Evolutionary conservation across 2,329 filamentous ascomycete genomes (phyloP), one percentile per base, ranked within the genome.

Genomic region (Arachnopeziza araneosa): DNA sequence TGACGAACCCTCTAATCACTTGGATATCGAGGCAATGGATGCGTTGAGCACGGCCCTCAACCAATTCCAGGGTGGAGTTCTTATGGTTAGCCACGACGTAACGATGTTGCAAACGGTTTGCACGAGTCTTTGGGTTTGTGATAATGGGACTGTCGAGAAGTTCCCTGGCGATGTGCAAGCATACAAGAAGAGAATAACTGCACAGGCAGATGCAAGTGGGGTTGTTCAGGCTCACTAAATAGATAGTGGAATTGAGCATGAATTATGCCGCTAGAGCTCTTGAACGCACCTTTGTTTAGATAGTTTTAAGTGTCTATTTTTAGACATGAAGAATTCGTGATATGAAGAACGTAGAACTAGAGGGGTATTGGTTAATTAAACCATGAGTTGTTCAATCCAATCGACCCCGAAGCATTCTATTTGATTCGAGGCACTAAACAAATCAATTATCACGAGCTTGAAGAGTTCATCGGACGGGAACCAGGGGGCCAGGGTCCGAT

Each of bases 61-160:
- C 68, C 84, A 87, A 65, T 99, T 98, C 78, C 84, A 96, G 77
- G 95, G 95, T 63, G 95, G 95, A 74, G 93, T 99, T 59, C 79
- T 99, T 70, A 98, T 99, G 92, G 95, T 99, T 60, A 96, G 90
- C 71, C 95, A 99, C 88, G 95, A 99, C 73, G 95, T 99, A 57
- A 98, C 95, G 0, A 97, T 99, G 91, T 75, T 99, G 75, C 92
- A 96, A 79, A 96, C 90, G 57, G 95, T 99, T 48, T 99, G 95
- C 76, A 95, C 82, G 55, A 95, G 88, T 73, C 78, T 99, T 71
- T 99, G 95, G 95, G 93, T 99, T 64, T 99, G 95, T 72, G 95
- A 99, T 74, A 81, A 88, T 61, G 95, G 95, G 10, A 95, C 88
- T 1, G 93, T 99, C 22, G 91, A 96, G 83, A 93, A 97, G 78